Base-by-base conservation (phyloP, 2,329 filamentous ascomycete species). In the Pezicula carpinea region DNA sequence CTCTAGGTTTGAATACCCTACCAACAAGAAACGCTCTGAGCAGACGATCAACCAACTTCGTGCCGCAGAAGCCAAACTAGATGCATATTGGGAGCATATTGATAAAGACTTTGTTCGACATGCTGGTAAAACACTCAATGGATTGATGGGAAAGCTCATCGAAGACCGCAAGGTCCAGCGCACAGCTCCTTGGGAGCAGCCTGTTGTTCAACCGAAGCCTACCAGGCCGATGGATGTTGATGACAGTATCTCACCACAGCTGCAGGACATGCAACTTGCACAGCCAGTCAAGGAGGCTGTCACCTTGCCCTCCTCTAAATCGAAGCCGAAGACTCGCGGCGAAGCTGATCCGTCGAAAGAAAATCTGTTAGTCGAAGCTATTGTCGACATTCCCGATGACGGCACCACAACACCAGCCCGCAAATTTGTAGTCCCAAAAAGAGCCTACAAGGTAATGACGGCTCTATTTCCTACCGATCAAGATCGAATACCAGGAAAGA, bases 401-500 rank as follows among this genome's bases (percentile, higher is more conserved):
- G 14, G 29, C 29, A 14, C 29, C 7, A 14, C 29, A 32, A 32
- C 29, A 14, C 29, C 29, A 32, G 14, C 29, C 29, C 29, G 29
- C 29, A 32, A 8, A 32, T 32, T 32, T 32, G 29, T 32, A 32
- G 29, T 32, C 7, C 29, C 29, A 14, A 32, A 32, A 32, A 32
- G 14, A 14, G 29, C 29, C 14, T 32, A 32, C 29, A 32, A 32
- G 14, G 29, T 32, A 32, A 32, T 32, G 14, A 32, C 14, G 29
- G 29, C 29, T 32, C 14, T 32, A 14, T 32, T 32, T 14, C 29
- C 29, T 14, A 32, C 29, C 29, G 29, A 32, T 32, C 3, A 64
- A 66, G 7, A 68, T 57, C 6, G 51, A 47, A 34, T 15, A 15
- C 40, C 40, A 26, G 40, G 40, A 6, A 43, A 43, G 23, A 21